Evolutionary conservation across 2,329 filamentous ascomycete species (phyloP).

Genomic region (Cordyceps farinosa): DNA sequence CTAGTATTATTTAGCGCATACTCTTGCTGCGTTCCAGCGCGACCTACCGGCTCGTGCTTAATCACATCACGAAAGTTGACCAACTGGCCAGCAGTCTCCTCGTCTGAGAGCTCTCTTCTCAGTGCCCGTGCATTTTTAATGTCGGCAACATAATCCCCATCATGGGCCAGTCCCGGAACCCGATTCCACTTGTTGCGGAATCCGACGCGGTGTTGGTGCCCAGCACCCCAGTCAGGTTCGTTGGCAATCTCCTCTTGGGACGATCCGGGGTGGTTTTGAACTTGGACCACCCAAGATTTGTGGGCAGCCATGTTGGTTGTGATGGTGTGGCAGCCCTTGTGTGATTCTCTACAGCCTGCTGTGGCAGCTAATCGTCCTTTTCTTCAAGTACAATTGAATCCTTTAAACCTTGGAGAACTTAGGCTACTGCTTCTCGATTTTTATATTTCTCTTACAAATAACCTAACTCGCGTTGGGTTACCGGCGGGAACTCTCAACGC

Average conservation of each 20-base stretch:
- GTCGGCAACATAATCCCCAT: not conserved
- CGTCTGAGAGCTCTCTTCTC: not conserved
- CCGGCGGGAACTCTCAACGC: too few species aligned
- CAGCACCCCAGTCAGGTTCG: constrained; percentile 40
- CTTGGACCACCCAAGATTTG: constrained; percentile 11
- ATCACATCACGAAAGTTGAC: constrained; percentile 38
- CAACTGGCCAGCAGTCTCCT: constrained; percentile 27
- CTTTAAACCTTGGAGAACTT: too few species aligned
- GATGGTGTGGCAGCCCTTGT: not conserved
- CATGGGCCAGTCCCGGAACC: constrained; percentile 29
- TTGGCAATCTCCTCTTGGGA: constrained; percentile 36
- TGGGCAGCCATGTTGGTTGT: not conserved
- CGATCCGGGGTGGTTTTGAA: constrained; percentile 35
- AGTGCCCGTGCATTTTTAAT: constrained; percentile 16
- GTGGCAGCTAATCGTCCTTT: not conserved
- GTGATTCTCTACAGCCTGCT: too few species aligned
- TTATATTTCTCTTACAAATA: not conserved
- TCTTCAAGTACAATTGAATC: not conserved
- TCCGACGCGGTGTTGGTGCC: constrained; percentile 38
- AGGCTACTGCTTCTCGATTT: too few species aligned
- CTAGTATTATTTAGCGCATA: constrained; percentile 21
- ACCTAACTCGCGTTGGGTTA: too few species aligned
- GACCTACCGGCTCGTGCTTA: constrained; percentile 11
- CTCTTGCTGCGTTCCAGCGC: not conserved
- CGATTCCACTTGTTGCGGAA: constrained; percentile 35